phyloP scores from a whole-genome alignment of 2,329 filamentous ascomycete genomes.

The Ascochyta koolunga region DNA sequence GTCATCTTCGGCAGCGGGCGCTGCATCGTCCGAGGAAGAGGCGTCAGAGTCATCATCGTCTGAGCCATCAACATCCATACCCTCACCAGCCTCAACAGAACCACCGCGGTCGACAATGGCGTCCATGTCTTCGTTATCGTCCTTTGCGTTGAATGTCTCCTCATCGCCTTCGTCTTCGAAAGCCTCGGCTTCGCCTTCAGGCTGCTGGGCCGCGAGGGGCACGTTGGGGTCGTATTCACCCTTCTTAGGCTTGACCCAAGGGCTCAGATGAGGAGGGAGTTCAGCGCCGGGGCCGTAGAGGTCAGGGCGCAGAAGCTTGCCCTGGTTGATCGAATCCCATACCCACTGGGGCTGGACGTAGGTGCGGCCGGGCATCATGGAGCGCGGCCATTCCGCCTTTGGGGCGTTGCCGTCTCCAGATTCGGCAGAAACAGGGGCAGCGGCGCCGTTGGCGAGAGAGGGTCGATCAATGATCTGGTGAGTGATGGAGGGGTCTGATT shows the following conservation, averaged over 20 bases:
- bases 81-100: slow-evolving; percentile 55
- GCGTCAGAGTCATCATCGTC: slow-evolving; percentile 55
- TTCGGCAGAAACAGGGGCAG: slow-evolving; percentile 49
- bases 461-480: slow-evolving; percentile 96
- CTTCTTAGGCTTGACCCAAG: slow-evolving; percentile 86
- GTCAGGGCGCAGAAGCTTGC: slow-evolving; percentile 84
- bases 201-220: slow-evolving; percentile 84
- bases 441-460: slow-evolving; percentile 59
- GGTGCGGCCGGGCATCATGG: slow-evolving; percentile 84
- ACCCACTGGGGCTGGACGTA: slow-evolving; percentile 99
- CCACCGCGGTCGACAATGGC: slow-evolving; percentile 48
- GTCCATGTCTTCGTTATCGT: slow-evolving; percentile 43
- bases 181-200: slow-evolving; percentile 80
- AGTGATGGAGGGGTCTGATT: slow-evolving; percentile 86
- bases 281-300: slow-evolving; percentile 88
- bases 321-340: slow-evolving; percentile 95
- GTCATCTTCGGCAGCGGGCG: slow-evolving; percentile 49
- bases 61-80: slow-evolving; percentile 53
- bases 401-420: slow-evolving; percentile 62
- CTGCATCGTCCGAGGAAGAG: slow-evolving; percentile 48
- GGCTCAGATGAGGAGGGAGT: slow-evolving; percentile 91
- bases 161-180: slow-evolving; percentile 62
- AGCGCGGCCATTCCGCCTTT: slow-evolving; percentile 61
- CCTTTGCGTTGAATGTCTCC: slow-evolving; percentile 49
- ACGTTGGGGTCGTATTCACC: slow-evolving; percentile 91